Evolutionary conservation across 805 yeast genomes (phyloP), one percentile per base, ranked within the genome.

Genomic region (Candida cerambycidarum): DNA sequence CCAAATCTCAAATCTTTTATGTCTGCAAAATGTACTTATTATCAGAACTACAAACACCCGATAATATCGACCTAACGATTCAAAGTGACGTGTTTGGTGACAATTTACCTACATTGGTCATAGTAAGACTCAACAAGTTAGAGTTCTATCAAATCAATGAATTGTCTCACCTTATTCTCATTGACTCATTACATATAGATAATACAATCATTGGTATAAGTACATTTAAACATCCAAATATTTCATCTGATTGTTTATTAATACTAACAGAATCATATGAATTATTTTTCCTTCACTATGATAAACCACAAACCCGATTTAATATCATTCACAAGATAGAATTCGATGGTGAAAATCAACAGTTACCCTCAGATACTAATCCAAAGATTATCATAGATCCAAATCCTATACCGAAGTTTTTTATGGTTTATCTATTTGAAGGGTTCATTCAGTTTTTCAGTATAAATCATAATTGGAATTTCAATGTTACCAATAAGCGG

Each of bases 321-420:
- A 25, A 23, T 13, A 38, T 46, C 5, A 12, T 49, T 23, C 16
- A 42, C 10, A 44, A 37, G 10, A 34, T 49, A 2, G 34, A 32
- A 9, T 45, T 60, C 37, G 51, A 50, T 29, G 52, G 55, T 1
- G 40, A 32, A 19, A 58, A 61, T 15, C 63, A 59, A 29, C 65
- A 55, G 38, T 42, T 43, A 24, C 51, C 60, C 6, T 42, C 57
- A 0, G 67, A 60, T 35, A 34, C 54, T 5, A 33, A 29, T 17
- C 62, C 63, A 3, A 35, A 51, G 18, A 40, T 58, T 4, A 38
- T 51, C 4, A 51, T 43, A 4, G 56, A 48, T 29, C 47, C 47
- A 5, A 16, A 38, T 7, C 39, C 39, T 0, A 16, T 21, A 4
- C 42, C 52, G 2, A 39, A 39, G 3, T 53, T 38, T 32, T 48